Evolutionary conservation across 164 flowering plant genomes (phyloP), one percentile per base, ranked within the genome.

Genomic region (Hamamelis virginiana): DNA sequence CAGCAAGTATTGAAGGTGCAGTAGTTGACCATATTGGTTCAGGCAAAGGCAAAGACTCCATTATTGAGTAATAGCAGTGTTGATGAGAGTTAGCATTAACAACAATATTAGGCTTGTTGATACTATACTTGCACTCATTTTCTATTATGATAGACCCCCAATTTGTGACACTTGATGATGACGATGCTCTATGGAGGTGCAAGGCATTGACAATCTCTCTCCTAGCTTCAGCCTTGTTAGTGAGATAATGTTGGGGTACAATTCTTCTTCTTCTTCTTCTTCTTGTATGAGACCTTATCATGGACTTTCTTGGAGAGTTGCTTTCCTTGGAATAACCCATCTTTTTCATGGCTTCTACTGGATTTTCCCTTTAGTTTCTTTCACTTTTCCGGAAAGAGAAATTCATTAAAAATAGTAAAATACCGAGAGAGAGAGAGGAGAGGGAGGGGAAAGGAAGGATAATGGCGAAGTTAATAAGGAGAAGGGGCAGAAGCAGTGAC

Each of bases 21-120:
- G 80, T 77, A 0, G 80, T 77, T 1, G 77, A 74, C 77, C 80
- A 74, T 11, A 67, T 61, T 5, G 80, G 80, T 45, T 68, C 69
- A 28, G 80, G 75, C 3, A 64, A 16, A 38, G 80, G 80, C 64
- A 74, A 53, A 9, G 72, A 26, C 22, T 77, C 75, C 74, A 73
- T 21, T 33, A 77, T 2, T 46, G 71, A 33, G 41, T 6, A 62
- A 26, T 59, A 64, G 27, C 43, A 52, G 15, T 52, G 59, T 56
- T 64, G 57, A 41, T 64, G 57, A 41, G 60, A 38, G 6, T 27
- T 8, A 66, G 12, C n/a, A 27, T 27, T 8, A 66, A 5, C n/a
- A 27, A 41, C 28, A 19, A 22, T 27, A 21, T 1, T 9, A 33
- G 41, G 59, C 0, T 26, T 26, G 58, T 8, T 10, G 27, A 0